Base-by-base conservation (phyloP, 331 rosid species). In the Malus hybrid region DNA sequence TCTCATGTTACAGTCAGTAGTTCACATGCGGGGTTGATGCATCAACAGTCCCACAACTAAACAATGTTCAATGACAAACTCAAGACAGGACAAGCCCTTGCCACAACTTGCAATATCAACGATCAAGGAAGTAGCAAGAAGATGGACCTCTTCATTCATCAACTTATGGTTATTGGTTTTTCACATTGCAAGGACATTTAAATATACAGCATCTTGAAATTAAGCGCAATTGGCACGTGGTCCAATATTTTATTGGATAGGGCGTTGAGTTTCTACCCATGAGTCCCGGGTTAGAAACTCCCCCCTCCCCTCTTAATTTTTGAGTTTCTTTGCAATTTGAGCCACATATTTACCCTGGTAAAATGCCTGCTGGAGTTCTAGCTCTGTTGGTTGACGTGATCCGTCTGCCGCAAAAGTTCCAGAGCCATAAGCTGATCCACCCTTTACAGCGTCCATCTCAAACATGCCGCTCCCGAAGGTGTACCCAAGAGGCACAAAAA, bases 351-450 rank as follows among this genome's bases (percentile, higher is more conserved):
- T 85, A 11, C 97, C 98, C 88, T 91, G 98, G 85, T 91, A 83
- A 77, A 87, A 85, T 54, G 98, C 98, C 77, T 88, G 96, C 77
- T 85, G 82, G 54, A 94, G 92, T 77, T 94, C 96, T 44, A 91
- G 85, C 75, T 87, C 87, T 0, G 98, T 91, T 3, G 98, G 97
- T 39, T 87, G 87, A 29, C 97, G 95, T 68, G 93, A 66, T 75
- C 98, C 97, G 59, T 94, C 96, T 6, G 88, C 93, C 3, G 98
- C 98, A 46, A 76, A 94, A 65, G 98, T 94, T 81, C 97, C 97
- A 31, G 98, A 90, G n/a, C 98, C 98, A 56, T 91, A 94, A 27
- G 97, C 52, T 33, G 97, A 91, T 13, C 98, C 98, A 74, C 96
- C 98, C 80, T 87, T 94, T 2, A 94, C 96, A 85, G 88, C 93